These are phyloP conservation scores for Cicer cuneatum DNA, from an alignment of 306 rosid species.

Conservation along the genomic window DNA sequence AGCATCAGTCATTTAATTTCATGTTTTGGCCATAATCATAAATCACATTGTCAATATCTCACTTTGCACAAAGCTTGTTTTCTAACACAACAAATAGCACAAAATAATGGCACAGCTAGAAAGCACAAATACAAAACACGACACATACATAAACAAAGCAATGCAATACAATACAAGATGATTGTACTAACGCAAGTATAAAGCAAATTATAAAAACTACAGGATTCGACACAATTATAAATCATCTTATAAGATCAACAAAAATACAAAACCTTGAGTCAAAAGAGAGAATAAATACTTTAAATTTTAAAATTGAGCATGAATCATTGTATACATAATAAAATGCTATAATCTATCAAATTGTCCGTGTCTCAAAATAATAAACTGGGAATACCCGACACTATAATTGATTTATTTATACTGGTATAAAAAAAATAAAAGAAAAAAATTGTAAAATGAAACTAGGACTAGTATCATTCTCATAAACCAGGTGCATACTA, in stretches of 20 bases:
- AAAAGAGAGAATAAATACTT: neutral
- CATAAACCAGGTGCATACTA: neutral
- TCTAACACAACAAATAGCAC: neutral
- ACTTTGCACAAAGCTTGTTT: constrained; percentile 18
- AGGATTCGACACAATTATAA: neutral
- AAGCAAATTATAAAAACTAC: neutral
- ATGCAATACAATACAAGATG: neutral
- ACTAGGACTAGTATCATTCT: neutral
- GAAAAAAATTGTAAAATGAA: neutral
- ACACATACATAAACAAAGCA: neutral
- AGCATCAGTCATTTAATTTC: constrained; percentile 8
- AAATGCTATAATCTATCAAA: neutral
- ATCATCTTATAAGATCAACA: neutral
- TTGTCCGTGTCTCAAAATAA: neutral
- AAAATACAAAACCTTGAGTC: neutral
- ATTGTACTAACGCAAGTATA: neutral
- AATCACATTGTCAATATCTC: constrained; percentile 21
- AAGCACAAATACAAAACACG: neutral
- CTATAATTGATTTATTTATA: neutral
- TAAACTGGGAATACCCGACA: neutral
- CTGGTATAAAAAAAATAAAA: neutral
- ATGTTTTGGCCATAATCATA: neutral
- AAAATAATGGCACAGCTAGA: neutral
- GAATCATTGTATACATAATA: neutral
- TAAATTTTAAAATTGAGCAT: neutral